These are phyloP conservation scores for Gleditsia sinensis DNA, from an alignment of 306 rosid species.

Conservation along the genomic window DNA sequence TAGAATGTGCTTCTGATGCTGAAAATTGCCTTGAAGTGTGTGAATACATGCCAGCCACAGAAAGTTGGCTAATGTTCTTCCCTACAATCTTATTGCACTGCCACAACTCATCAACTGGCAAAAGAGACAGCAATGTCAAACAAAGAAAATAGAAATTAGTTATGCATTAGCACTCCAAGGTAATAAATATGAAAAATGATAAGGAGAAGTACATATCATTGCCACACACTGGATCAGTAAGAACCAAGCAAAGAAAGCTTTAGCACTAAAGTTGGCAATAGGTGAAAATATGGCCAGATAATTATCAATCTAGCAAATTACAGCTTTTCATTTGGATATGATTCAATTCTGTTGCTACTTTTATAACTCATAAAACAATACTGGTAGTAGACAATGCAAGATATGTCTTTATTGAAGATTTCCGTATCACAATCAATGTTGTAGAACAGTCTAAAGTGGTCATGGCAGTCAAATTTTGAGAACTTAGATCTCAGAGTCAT, in stretches of 20 bases:
- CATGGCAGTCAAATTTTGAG: constrained; percentile 4
- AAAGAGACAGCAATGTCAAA: constrained; percentile 36
- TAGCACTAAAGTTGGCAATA: not conserved
- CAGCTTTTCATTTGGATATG: not conserved
- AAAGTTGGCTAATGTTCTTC: constrained; percentile 50
- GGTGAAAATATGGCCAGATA: not conserved
- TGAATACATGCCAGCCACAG: constrained; percentile 40
- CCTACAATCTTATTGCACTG: constrained; percentile 94
- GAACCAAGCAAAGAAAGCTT: constrained; percentile 21
- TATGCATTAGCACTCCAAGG: not conserved
- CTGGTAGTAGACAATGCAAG: constrained; percentile 1
- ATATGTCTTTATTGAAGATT: constrained; percentile 4
- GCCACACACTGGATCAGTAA: constrained; percentile 9
- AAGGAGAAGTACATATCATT: constrained; percentile 4
- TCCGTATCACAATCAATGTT: not conserved
- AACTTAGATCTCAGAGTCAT: constrained; percentile 24
- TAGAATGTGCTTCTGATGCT: constrained; percentile 51
- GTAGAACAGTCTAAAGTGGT: constrained; percentile 17
- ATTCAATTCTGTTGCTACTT: constrained; percentile 26
- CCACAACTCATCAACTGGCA: constrained; percentile 92
- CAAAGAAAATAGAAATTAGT: constrained; percentile 5
- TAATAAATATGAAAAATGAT: not conserved
- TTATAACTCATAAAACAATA: not conserved
- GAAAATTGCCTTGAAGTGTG: constrained; percentile 57
- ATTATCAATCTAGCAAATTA: not conserved